Base-by-base conservation (phyloP, 1,284 basidiomycete species). In the Tylopilus orsonianus region DNA sequence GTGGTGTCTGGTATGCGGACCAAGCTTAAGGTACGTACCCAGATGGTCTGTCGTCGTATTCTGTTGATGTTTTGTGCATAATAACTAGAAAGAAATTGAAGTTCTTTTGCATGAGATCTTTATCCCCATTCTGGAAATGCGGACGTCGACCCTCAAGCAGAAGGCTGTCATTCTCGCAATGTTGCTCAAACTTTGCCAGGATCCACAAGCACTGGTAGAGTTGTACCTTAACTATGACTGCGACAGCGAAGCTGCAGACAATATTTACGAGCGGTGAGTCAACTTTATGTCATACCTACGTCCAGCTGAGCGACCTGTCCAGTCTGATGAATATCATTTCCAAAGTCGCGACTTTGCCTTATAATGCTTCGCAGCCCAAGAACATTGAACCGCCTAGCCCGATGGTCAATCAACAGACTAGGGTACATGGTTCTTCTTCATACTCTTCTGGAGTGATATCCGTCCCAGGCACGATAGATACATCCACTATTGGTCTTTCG, bases 201-300 rank as follows among this genome's bases (percentile, higher is more conserved):
- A 97, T 61, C 93, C 95, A 1, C 95, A 97, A 67, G 93, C 94
- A 7, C 75, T 98, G 14, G 95, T 98, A 20, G 95, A 98, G 67
- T 85, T 97, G 49, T 98, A 97, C 71, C 83, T 98, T 68, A 98
- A 98, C 69, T 97, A 98, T 64, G 95, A 98, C 62, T 98, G 95
- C 65, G 95, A 97, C 64, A 83, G 91, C 54, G 85, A 92, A 47
- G 91, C 93, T 5, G 79, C 81, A 7, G 95, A 96, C 63, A 97
- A 98, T 70, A 95, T 97, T 49, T 98, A 97, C 67, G 95, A 98
- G 64, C 89, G 92, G 87, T 91, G 60, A 71, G 48, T 52, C 38
- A 18, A 47, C 9, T 32, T 20, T 49, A 23, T 48, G 41, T 39
- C 29, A 13, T 30, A 30, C 34, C 23, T 48, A n/a, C 44, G 14